Conservation (phyloP, 768 basidiomycete species). For the Chalciporus sphaerocephalus region DNA sequence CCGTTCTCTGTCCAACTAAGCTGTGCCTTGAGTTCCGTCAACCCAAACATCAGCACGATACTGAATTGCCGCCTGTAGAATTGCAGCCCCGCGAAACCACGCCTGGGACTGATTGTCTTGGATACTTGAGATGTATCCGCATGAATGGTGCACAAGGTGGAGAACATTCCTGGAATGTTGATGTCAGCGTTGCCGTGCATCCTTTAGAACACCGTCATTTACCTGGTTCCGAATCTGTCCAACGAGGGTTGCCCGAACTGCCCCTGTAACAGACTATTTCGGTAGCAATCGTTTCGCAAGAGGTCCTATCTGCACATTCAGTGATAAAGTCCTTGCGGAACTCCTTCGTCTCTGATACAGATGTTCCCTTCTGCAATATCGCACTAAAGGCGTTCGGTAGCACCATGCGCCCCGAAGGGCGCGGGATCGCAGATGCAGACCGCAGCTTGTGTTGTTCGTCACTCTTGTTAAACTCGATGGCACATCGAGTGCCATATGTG, state of each 20-base stretch:
- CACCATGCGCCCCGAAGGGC: constrained; percentile 30
- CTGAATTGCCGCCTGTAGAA: constrained; percentile 34
- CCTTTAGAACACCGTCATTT: neutral
- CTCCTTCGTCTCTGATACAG: constrained; percentile 29
- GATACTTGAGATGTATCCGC: constrained; percentile 29
- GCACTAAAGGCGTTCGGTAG: constrained; percentile 32
- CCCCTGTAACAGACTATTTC: constrained; percentile 32
- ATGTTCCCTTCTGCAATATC: constrained; percentile 28
- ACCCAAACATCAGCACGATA: constrained; percentile 41
- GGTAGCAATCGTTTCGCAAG: constrained; percentile 28
- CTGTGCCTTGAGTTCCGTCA: constrained; percentile 45
- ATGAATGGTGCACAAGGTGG: constrained; percentile 20
- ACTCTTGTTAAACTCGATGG: constrained; percentile 26
- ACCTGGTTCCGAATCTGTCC: constrained; percentile 31
- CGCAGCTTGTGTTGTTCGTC: constrained; percentile 30
- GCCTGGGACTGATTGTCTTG: constrained; percentile 29
- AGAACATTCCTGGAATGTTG: constrained; percentile 23
- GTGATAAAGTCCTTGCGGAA: constrained; percentile 32
- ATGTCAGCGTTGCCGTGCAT: neutral
- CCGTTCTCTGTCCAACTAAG: constrained; percentile 41
- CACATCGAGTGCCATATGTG: constrained; percentile 36
- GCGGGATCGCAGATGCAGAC: constrained; percentile 25
- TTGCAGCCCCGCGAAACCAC: constrained; percentile 26
- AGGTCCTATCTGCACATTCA: constrained; percentile 25
- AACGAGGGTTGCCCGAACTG: constrained; percentile 20